Evolutionary conservation across 169 alveolate genomes (phyloP), one percentile per base, ranked within the genome.

Genomic region (Theileria sp.): DNA sequence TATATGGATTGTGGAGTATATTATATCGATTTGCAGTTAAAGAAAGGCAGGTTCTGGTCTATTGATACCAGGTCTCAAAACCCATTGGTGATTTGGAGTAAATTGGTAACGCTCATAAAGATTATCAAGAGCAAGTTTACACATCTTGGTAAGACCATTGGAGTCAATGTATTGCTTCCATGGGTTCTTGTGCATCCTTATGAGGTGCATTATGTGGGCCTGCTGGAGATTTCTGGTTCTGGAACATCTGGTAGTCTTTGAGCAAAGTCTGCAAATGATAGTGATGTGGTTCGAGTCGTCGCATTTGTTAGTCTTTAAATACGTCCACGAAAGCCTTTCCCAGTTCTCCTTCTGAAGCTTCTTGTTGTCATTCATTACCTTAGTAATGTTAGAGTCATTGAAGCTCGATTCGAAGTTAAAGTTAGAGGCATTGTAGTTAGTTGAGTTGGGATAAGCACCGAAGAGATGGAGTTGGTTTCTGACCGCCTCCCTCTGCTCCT

Each of bases 401-500:
- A 77, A 26, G 34, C 44, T 21, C 17, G 89, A 54, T 44, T 64
- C 32, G 8, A 32, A 26, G 44, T 19, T 49, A 51, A 71, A 28
- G 64, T 21, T 34, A 10, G 34, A 21, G 38, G 36, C 34, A 13
- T 26, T 44, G 32, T 28, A 58, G 61, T 23, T 25, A 26, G 56
- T 64, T 17, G 70, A 62, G 21, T 19, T 8, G 54, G 64, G 56
- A 10, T 66, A 54, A 26, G 38, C 6, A 28, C 69, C 74, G 19
- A 13, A 36, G 66, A 78, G 83, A 61, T 85, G 82, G 15, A 78
- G 19, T 44, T 85, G 73, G 80, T 78, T 79, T 44, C 91, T 81
- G 44, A 85, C 91, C n/a, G 87, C 91, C 44, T 90, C 94, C 36
- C 94, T 79, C 64, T 90, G 94, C 51, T 90, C 92, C 66, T 90